Percentiles rank a stretch among this genome's conserved stretches.
phyloP scores from a whole-genome alignment of 1,284 basidiomycete species.

The Puccinia polysora region DNA sequence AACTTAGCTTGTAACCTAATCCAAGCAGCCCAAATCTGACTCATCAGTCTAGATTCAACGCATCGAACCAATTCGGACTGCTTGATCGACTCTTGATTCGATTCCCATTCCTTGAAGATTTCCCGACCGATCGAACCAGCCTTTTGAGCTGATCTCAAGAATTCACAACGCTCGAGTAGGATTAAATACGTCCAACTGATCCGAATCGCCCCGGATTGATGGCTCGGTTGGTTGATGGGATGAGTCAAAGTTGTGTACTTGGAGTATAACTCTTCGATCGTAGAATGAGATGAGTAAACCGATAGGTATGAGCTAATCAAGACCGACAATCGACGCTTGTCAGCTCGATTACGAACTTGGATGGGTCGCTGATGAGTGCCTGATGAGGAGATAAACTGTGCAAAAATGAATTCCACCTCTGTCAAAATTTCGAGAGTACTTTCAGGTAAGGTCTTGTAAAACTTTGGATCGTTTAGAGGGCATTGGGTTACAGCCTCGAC shows the following conservation, averaged over 20 bases:
- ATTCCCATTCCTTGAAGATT: slow-evolving; percentile 38
- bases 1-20: slow-evolving; percentile 43
- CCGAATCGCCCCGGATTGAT: background rate
- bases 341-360: slow-evolving; percentile 5
- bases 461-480: slow-evolving; percentile 7
- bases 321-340: slow-evolving; percentile 28
- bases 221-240: slow-evolving; percentile 3
- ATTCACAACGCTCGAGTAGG: slow-evolving; percentile 38
- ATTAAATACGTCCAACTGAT: slow-evolving; percentile 42
- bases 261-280: slow-evolving; percentile 22
- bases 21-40: slow-evolving; percentile 43
- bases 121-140: slow-evolving; percentile 32
- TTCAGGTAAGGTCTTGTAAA: slow-evolving; percentile 26
- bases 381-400: slow-evolving; percentile 32
- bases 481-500: background rate
- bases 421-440: slow-evolving; percentile 5
- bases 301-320: slow-evolving; percentile 40
- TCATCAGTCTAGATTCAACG: slow-evolving; percentile 35
- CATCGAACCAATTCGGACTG: slow-evolving; percentile 37
- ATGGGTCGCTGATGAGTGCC: background rate
- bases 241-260: slow-evolving; percentile 24
- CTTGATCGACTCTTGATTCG: background rate
- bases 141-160: slow-evolving; percentile 31
- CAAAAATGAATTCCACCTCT: slow-evolving; percentile 22
- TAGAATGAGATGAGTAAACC: slow-evolving; percentile 37